phyloP scores from a whole-genome alignment of 331 rosid genomes.

The Ulmus americana region DNA sequence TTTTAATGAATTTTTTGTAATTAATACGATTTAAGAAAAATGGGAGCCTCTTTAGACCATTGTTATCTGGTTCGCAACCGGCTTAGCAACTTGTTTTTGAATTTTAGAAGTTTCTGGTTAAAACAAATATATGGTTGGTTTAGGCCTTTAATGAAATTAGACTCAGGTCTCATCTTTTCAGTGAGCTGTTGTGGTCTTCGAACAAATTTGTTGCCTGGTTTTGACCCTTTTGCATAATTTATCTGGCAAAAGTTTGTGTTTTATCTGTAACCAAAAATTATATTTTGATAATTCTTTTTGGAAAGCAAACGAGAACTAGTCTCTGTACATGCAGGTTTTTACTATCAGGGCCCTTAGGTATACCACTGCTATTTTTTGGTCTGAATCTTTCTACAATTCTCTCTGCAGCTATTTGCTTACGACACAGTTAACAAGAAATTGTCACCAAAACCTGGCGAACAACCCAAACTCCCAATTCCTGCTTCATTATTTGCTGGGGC shows the following conservation, averaged over 20 bases:
- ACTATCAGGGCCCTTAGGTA: background rate
- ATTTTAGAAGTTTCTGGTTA: background rate
- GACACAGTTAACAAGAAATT: conserved; percentile 85
- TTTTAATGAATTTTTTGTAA: background rate
- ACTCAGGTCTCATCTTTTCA: background rate
- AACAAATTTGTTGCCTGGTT: too few species aligned
- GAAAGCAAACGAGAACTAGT: too few species aligned
- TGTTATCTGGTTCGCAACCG: background rate
- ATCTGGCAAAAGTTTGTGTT: too few species aligned
- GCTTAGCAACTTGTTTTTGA: background rate
- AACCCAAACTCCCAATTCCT: conserved; percentile 63
- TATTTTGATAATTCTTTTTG: too few species aligned
- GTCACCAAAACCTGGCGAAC: conserved; percentile 73
- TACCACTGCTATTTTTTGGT: conserved; percentile 3
- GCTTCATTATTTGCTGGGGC: conserved; percentile 95
- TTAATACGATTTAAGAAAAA: too few species aligned
- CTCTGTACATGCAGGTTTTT: background rate
- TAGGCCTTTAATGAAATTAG: conserved; percentile 1
- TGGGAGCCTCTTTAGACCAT: too few species aligned
- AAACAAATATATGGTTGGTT: background rate
- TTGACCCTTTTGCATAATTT: too few species aligned
- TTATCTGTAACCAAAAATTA: too few species aligned
- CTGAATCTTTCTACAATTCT: conserved; percentile 23
- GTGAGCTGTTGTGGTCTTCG: too few species aligned
- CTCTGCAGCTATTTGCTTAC: conserved; percentile 78